Evolutionary conservation across 805 yeast genomes (phyloP), one percentile per base, ranked within the genome.

Genomic region (Grigorovia transvaalensis): DNA sequence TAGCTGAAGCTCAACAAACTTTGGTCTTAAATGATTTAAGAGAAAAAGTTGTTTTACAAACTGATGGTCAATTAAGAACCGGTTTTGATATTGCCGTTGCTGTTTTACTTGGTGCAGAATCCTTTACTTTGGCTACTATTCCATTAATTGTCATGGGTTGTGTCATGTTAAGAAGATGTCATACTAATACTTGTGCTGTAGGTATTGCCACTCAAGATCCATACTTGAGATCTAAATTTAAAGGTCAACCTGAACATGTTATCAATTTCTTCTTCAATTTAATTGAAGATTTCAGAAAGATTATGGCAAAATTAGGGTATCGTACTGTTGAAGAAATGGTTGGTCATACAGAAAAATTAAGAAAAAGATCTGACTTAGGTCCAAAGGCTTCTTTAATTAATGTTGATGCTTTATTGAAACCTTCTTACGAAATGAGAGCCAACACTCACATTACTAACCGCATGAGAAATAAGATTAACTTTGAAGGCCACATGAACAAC

Each of bases 191-290:
- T 43, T 91, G 99, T 72, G 96, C 99, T 30, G 99, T 91, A 48
- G 99, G 99, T 73, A 87, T 91, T 74, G 99, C 99, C 46, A 91
- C 99, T 33, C 99, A 93, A 72, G 98, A 91, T 69, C 97, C 97
- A 18, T 88, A 82, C 59, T 77, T 91, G 59, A 81, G 99, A 72
- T 80, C 80, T 72, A 93, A 91, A 71, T 91, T 91, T 73, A 77
- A 80, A 63, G 99, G 99, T 66, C 90, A 96, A 49, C 99, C 99
- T 50, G 99, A 91, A 73, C 97, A 91, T 66, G 98, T 91, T 53
- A 90, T 91, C 71, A 91, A 91, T 77, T 93, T 91, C 78, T 93
- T 93, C 79, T 91, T 85, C 76, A 93, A 90, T 73, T 76, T 91
- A 68, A 83, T 96, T 52, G 88, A 89, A 62, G 99, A 91, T 72